Evolutionary conservation across 345 rosid species (phyloP).

Genomic region (Boechera divaricarpa): DNA sequence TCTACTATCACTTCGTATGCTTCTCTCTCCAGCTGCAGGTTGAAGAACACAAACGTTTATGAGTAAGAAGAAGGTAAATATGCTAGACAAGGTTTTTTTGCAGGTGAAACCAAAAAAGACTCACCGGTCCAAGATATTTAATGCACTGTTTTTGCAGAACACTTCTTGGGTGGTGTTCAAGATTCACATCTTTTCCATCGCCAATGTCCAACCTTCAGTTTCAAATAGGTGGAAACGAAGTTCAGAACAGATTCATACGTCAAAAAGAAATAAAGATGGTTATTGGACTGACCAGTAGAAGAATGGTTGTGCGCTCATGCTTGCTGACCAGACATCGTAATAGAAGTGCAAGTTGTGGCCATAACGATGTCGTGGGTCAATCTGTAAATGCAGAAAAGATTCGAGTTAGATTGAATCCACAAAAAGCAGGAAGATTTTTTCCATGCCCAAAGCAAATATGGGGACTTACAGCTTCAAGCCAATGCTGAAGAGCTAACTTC

Average conservation of each 20-base stretch:
- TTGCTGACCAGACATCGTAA: conserved; percentile 70
- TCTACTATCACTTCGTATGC: conserved; percentile 66
- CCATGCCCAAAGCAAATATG: background rate
- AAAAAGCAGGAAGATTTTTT: background rate
- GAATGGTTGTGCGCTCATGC: conserved; percentile 74
- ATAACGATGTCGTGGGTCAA: conserved; percentile 87
- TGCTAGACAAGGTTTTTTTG: background rate
- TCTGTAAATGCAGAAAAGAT: conserved; percentile 47
- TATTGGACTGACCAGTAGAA: conserved; percentile 63
- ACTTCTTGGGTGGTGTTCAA: conserved; percentile 51
- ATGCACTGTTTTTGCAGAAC: conserved; percentile 65
- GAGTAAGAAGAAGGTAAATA: background rate
- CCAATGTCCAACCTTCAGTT: conserved; percentile 76
- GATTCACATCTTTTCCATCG: conserved; percentile 71
- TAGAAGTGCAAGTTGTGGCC: conserved; percentile 89
- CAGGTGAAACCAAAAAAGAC: conserved; percentile 30
- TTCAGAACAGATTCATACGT: conserved; percentile 28
- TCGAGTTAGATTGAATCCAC: conserved; percentile 10
- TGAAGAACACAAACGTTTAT: conserved; percentile 17
- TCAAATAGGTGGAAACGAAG: conserved; percentile 21
- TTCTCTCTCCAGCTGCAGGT: conserved; percentile 68
- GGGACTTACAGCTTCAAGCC: conserved; percentile 80
- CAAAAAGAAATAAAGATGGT: conserved; percentile 4
- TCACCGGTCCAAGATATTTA: conserved; percentile 72
- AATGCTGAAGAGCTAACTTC: conserved; percentile 73